Evolutionary conservation across 176 grass and related monocot genomes (phyloP).

Genomic region (Cenchrus purpureus): DNA sequence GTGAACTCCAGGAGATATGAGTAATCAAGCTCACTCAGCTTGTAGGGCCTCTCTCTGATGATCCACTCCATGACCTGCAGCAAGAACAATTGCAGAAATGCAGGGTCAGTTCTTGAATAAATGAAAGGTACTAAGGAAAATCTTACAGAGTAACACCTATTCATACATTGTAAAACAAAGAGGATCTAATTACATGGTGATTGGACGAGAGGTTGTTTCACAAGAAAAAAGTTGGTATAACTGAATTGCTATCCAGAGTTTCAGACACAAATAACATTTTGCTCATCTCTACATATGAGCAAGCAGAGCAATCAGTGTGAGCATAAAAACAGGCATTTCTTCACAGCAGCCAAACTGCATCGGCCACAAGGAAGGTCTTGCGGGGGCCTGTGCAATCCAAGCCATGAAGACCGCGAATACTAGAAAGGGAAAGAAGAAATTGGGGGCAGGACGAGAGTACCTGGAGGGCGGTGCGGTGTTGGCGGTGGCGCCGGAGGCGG

Average conservation of each 20-base stretch:
- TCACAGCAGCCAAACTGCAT: neutral
- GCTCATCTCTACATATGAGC: neutral
- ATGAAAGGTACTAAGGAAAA: neutral
- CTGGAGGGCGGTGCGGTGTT: conserved; percentile 73
- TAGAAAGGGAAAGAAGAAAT: neutral
- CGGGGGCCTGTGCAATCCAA: neutral
- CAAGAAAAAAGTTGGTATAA: neutral
- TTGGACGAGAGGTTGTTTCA: neutral
- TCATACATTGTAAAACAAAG: neutral
- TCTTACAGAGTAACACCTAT: neutral
- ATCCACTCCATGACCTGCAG: conserved; percentile 94
- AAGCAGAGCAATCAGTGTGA: neutral
- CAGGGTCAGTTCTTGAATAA: conserved; percentile 12
- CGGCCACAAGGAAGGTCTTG: neutral
- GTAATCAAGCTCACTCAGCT: conserved; percentile 87
- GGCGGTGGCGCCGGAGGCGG: conserved; percentile 66
- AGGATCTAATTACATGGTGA: neutral
- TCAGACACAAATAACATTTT: neutral
- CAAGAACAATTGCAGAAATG: neutral
- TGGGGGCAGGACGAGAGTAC: neutral
- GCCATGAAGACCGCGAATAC: neutral
- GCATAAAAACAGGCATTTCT: neutral
- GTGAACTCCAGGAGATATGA: conserved; percentile 93
- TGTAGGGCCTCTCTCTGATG: conserved; percentile 94
- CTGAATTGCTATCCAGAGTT: neutral